Base-by-base conservation (phyloP, 768 basidiomycete genomes). In the Mycena maculata region DNA sequence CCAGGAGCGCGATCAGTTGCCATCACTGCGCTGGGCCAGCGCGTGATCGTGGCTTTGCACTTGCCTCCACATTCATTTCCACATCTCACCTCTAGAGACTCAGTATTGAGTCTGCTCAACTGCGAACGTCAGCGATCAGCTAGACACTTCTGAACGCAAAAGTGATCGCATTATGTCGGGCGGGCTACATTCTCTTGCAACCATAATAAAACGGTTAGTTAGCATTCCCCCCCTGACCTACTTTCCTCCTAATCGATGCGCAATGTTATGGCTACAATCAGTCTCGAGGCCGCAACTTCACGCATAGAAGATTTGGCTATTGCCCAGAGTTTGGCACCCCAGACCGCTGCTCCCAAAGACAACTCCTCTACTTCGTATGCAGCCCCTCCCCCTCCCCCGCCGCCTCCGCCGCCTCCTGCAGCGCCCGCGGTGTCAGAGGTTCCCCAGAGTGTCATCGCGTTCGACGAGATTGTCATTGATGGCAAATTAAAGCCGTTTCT, bases 201-300 rank as follows among this genome's bases (percentile, higher is more conserved):
- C 93, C 12, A 89, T 94, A 67, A 92, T 92, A 77, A 94, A 93
- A 79, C 88, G 93, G 92, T 92, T 74, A 61, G 83, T 74, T 47
- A 31, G 50, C 11, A 23, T 39, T 30, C 54, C 22, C 28, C 71
- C 55, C 45, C 58, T 64, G 48, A 65, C 22, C 44, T 53, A 12
- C 31, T 36, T 44, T 30, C 52, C 36, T 69, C 42, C 60, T 70
- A 39, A 63, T 31, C 61, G 7, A 48, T 48, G 47, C 25, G 47
- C 31, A 42, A 55, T 64, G 60, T 55, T 38, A 57, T 63, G 65
- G 20, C 60, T 64, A 84, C 87, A 50, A 48, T 31, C 74, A 96
- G 96, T 70, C 87, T 95, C 55, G 93, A 96, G 84, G 98, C 98
- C 27, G 94, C 95, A 11, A 96, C 95, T 8, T 94, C 93, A 47